Conservation (phyloP, 768 basidiomycete genomes). For the Imleria badia region DNA sequence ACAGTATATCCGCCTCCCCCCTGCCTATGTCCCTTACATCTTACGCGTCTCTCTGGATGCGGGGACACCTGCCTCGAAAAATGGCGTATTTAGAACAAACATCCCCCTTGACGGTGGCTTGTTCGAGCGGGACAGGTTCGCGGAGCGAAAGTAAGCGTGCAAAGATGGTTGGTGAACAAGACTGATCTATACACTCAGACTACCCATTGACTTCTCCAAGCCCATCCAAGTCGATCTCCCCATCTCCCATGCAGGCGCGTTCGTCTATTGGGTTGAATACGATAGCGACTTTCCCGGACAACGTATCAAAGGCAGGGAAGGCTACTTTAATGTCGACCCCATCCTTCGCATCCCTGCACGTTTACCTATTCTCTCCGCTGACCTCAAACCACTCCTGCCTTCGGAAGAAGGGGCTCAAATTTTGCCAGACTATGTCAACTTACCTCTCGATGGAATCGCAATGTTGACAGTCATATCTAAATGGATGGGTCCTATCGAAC, state of each 20-base stretch:
- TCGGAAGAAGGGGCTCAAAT: constrained; percentile 52
- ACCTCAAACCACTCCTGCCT: constrained; percentile 51
- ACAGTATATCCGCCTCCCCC: constrained; percentile 95
- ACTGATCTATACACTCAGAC: constrained; percentile 42
- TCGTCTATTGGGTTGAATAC: constrained; percentile 94
- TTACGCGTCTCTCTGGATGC: constrained; percentile 89
- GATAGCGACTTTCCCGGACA: constrained; percentile 57
- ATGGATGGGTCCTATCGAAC: constrained; percentile 88
- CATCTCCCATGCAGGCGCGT: constrained; percentile 95
- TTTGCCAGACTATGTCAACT: constrained; percentile 51
- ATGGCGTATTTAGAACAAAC: constrained; percentile 94
- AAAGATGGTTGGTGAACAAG: background rate
- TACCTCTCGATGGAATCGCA: constrained; percentile 85
- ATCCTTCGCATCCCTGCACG: constrained; percentile 75
- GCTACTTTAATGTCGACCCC: constrained; percentile 97
- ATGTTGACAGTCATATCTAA: constrained; percentile 93
- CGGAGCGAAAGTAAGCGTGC: constrained; percentile 66
- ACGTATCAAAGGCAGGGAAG: constrained; percentile 79
- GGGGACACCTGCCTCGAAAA: constrained; percentile 85
- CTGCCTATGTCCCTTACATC: constrained; percentile 85
- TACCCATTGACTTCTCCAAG: constrained; percentile 85
- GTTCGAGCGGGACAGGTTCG: constrained; percentile 75
- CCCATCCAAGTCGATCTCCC: constrained; percentile 93
- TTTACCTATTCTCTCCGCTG: constrained; percentile 64
- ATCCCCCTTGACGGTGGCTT: constrained; percentile 92